Evolutionary conservation across 345 rosid species (phyloP).

Genomic region (Arabidopsis suecica): DNA sequence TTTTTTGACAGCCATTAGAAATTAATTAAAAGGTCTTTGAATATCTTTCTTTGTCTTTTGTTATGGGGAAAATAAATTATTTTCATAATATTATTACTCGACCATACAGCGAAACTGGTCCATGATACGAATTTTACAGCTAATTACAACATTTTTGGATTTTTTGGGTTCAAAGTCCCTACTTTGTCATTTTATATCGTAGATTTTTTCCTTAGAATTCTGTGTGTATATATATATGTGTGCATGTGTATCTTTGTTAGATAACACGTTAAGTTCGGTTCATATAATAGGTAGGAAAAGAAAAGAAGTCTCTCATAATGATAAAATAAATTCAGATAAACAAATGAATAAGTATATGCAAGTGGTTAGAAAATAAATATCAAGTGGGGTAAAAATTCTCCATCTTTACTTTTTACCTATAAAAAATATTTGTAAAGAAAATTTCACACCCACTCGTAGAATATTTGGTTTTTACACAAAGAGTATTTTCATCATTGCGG

Average conservation of each 20-base stretch:
- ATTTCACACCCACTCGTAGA: not conserved
- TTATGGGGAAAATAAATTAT: not conserved
- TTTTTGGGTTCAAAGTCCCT: not conserved
- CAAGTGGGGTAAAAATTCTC: conserved; percentile 21
- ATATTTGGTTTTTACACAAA: conserved; percentile 4
- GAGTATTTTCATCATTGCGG: conserved; percentile 24
- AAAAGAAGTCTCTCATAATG: conserved; percentile 8
- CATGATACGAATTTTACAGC: conserved; percentile 36
- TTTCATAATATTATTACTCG: conserved; percentile 19
- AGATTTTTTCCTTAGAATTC: not conserved
- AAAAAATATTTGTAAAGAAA: not conserved
- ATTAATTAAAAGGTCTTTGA: conserved; percentile 23
- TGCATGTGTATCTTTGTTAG: conserved; percentile 19
- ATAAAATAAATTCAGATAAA: not conserved
- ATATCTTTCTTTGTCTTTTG: conserved; percentile 12
- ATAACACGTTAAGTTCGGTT: conserved; percentile 26
- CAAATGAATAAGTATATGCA: conserved; percentile 2
- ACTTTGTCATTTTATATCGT: not conserved
- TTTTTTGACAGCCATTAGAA: conserved; percentile 18
- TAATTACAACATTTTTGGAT: conserved; percentile 15
- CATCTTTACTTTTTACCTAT: conserved; percentile 7
- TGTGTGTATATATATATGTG: not conserved
- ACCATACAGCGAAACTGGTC: conserved; percentile 42
- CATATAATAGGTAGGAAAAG: conserved; percentile 34
- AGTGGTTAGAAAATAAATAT: not conserved